Conservation (phyloP, 129 eudicot genomes). For the Centrapalus pauciflorus region DNA sequence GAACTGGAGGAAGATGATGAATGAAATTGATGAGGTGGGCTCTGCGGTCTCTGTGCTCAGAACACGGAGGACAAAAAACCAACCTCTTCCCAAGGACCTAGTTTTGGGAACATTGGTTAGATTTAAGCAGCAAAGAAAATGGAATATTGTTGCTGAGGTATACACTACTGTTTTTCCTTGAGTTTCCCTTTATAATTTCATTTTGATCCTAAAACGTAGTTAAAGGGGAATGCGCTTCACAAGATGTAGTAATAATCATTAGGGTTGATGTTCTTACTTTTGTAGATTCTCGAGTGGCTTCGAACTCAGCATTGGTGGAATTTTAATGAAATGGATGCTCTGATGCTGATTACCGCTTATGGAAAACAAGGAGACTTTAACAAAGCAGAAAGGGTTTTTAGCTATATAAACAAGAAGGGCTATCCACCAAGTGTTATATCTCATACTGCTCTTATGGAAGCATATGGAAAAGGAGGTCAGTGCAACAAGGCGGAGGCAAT, state of each 20-base stretch:
- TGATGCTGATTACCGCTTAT: conserved; percentile 92
- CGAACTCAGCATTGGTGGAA: conserved; percentile 96
- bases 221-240: neutral
- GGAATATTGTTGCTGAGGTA: conserved; percentile 99
- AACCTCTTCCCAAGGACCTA: conserved; percentile 72
- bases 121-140: conserved; percentile 92
- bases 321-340: conserved; percentile 79
- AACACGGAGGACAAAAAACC: conserved; percentile 46
- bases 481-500: conserved; percentile 76
- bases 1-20: conserved; percentile 84
- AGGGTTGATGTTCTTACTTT: conserved; percentile 4
- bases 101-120: conserved; percentile 84
- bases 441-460: conserved; percentile 95
- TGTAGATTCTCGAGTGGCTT: conserved; percentile 91
- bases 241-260: neutral
- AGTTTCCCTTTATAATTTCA: neutral
- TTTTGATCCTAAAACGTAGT: neutral
- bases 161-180: neutral
- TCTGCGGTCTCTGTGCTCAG: conserved; percentile 76
- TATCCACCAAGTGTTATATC: conserved; percentile 79
- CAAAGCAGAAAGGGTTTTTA: conserved; percentile 75
- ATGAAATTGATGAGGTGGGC: conserved; percentile 75
- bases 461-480: conserved; percentile 91
- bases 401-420: conserved; percentile 71
- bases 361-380: conserved; percentile 88